These are phyloP conservation scores for Neurospora tetrasperma DNA, from an alignment of 495 filamentous ascomycete genomes.

Conservation along the genomic window DNA sequence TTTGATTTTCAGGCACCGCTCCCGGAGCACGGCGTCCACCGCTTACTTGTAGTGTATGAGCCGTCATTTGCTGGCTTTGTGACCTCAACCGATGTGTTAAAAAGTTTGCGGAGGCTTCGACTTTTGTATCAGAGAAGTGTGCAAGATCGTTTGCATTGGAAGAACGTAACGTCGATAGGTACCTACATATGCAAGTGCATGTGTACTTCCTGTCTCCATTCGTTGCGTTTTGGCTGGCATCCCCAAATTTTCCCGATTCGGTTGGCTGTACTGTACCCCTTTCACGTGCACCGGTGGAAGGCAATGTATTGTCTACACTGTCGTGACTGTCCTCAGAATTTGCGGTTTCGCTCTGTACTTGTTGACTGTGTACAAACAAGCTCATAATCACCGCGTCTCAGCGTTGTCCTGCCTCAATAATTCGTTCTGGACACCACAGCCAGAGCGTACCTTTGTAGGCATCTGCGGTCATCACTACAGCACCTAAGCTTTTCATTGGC, in stretches of 20 bases:
- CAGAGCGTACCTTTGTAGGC: neutral
- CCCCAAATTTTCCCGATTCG: neutral
- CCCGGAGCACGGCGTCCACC: neutral
- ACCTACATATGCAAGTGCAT: neutral
- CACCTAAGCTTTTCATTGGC: neutral
- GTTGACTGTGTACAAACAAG: too few relatives aligned
- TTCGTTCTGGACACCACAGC: neutral
- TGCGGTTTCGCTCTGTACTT: too few relatives aligned
- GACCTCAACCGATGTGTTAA: neutral
- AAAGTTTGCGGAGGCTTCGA: neutral
- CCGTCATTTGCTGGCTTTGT: neutral
- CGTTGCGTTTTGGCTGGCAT: neutral
- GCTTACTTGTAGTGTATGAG: neutral
- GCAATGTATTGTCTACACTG: too few relatives aligned
- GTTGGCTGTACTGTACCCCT: neutral
- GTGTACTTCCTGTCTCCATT: neutral
- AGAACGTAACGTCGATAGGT: neutral
- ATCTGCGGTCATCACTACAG: neutral
- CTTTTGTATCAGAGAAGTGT: neutral
- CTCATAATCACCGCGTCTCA: neutral
- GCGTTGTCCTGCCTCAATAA: neutral
- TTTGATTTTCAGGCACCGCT: neutral
- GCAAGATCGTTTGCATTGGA: neutral
- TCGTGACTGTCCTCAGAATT: too few relatives aligned
- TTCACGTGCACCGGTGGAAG: neutral